Evolutionary conservation across 106 monocot species (phyloP).

Genomic region (Dactylorhiza incarnata): DNA sequence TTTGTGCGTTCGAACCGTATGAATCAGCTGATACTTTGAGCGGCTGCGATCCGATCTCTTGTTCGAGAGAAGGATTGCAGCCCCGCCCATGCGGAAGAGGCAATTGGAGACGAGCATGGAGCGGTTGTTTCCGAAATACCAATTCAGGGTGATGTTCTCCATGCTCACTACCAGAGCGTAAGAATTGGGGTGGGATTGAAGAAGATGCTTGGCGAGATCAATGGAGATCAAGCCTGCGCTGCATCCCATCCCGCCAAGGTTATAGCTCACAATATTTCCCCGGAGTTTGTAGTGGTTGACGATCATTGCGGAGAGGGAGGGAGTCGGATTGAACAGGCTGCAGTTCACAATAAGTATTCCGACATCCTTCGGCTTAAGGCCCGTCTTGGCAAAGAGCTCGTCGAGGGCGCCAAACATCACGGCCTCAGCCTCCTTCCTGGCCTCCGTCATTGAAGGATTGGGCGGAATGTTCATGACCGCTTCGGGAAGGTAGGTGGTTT

Average conservation of each 20-base stretch:
- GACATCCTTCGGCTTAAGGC: conserved; percentile 9
- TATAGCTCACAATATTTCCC: conserved; percentile 18
- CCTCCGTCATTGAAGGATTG: conserved; percentile 13
- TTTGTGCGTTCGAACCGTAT: conserved; percentile 13
- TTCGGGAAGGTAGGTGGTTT: conserved; percentile 15
- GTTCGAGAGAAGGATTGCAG: conserved; percentile 15
- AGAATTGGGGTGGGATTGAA: conserved; percentile 8
- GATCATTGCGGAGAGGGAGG: conserved; percentile 13
- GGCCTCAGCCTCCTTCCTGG: conserved; percentile 15
- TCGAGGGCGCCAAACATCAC: conserved; percentile 15
- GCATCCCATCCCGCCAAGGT: conserved; percentile 16
- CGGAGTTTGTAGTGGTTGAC: conserved; percentile 19
- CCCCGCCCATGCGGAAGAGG: conserved; percentile 15
- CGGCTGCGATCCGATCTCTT: conserved; percentile 8
- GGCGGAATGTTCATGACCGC: conserved; percentile 9
- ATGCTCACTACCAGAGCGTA: conserved; percentile 19
- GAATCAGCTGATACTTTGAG: conserved; percentile 13
- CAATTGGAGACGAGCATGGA: conserved; percentile 17
- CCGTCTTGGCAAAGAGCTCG: conserved; percentile 12
- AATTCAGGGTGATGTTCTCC: conserved; percentile 18
- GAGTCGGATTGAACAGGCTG: conserved; percentile 19
- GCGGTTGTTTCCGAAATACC: conserved; percentile 14
- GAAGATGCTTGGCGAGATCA: conserved; percentile 18
- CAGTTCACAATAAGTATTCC: conserved; percentile 16
- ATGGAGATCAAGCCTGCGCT: conserved; percentile 18